Evolutionary conservation across 257 asterid species (phyloP), one percentile per base, ranked within the genome.

Genomic region (Gardenia jasminoides): DNA sequence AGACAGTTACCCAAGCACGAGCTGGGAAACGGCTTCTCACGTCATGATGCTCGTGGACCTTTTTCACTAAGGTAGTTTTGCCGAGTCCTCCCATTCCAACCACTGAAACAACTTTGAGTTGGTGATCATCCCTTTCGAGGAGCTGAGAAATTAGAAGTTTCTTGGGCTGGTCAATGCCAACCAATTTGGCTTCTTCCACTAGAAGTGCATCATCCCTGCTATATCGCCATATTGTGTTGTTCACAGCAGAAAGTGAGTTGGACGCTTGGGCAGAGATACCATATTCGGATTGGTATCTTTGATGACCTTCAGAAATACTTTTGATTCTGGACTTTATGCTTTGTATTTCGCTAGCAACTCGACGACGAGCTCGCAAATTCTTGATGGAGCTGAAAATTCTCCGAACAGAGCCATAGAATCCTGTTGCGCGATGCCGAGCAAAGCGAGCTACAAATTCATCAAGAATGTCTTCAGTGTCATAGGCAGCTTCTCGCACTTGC

Each of bases 61-160:
- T 71, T 70, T 79, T 83, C 7, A 81, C 84, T 1, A 78, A 65
- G 31, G 89, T 86, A 31, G 87, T 75, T 47, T 86, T 86, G 48
- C 85, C 87, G 2, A 86, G 12, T 12, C 87, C 87, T 70, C 80
- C 82, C 61, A 80, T 67, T 30, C 88, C 88, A 28, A 80, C 81
- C 30, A 83, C 75, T 15, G 83, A 59, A 10, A 66, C 64, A 36
- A 78, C 74, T 61, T 69, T 59, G 56, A 79, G 77, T 1, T 48
- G 61, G n/a, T 59, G 48, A 43, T 50, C 19, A 50, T 50, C 78
- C 31, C 28, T 59, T 0, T 76, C 44, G 17, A 78, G 41, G 16
- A 85, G 52, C 76, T 65, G 58, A 5, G 62, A 30, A 6, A 74
- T 67, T 3, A 85, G 80, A 11, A 66, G 28, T 28, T 67, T 19